Percentiles rank a stretch among this genome's conserved stretches.
phyloP scores from a whole-genome alignment of 1,284 basidiomycete species.

The Apiotrichum sp. region DNA sequence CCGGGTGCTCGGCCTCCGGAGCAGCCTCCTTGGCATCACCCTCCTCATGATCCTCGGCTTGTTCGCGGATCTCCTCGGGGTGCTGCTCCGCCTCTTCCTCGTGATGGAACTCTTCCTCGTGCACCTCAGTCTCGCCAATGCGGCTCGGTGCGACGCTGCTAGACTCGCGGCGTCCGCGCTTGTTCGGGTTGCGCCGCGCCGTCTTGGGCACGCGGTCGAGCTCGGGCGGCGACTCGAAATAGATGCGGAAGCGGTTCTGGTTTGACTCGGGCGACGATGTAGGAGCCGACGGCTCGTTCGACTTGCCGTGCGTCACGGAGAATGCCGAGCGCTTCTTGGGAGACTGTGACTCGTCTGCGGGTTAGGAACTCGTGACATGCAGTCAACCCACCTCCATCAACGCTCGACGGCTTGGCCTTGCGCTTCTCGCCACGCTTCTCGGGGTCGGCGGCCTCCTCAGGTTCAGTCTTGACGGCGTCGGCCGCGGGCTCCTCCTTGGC shows the following conservation, averaged over 20 bases:
- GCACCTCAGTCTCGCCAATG: slow-evolving; percentile 14
- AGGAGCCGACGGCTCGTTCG: slow-evolving; percentile 17
- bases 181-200: slow-evolving; percentile 46
- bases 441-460: slow-evolving; percentile 8
- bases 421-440: slow-evolving; percentile 42
- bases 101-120: slow-evolving; percentile 40
- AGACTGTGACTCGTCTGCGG: slow-evolving; percentile 16
- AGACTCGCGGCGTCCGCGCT: slow-evolving; percentile 59
- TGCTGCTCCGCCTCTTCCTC: slow-evolving; percentile 14
- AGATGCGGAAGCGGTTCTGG: slow-evolving; percentile 47
- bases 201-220: slow-evolving; percentile 42
- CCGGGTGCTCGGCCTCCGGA: slow-evolving; percentile 6
- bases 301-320: slow-evolving; percentile 38
- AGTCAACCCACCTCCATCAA: slow-evolving; percentile 37
- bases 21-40: slow-evolving; percentile 43
- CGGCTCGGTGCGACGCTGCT: slow-evolving; percentile 34
- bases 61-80: slow-evolving; percentile 21
- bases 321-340: slow-evolving; percentile 42
- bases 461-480: slow-evolving; percentile 11
- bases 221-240: slow-evolving; percentile 48
- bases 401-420: slow-evolving; percentile 41
- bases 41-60: slow-evolving; percentile 11
- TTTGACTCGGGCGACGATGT: slow-evolving; percentile 28
- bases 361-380: not conserved
- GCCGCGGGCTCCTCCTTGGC: not conserved